Evolutionary conservation across 2,329 filamentous ascomycete species (phyloP).

Genomic region (Penicillium verrucosum): DNA sequence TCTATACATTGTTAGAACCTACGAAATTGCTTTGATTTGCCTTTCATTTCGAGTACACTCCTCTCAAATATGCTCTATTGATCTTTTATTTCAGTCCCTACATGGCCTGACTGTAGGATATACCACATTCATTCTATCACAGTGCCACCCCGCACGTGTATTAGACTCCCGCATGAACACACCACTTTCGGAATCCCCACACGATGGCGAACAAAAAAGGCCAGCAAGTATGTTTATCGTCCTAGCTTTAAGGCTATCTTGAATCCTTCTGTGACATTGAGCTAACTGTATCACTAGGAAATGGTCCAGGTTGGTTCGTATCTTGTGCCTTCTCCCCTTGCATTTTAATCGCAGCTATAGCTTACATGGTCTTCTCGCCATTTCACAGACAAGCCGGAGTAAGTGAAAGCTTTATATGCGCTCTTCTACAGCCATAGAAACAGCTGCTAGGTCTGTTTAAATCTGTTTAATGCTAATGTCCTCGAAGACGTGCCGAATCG

Average conservation of each 20-base stretch:
- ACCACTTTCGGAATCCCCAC: constrained; percentile 12
- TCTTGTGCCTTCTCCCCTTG: constrained; percentile 21
- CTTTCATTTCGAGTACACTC: not conserved
- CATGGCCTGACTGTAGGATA: constrained; percentile 17
- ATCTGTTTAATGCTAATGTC: constrained; percentile 9
- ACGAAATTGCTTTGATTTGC: not conserved
- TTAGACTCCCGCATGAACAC: constrained; percentile 17
- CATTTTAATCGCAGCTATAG: constrained; percentile 34
- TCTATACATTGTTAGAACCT: not conserved
- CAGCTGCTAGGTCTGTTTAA: not conserved
- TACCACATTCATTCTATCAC: constrained; percentile 7
- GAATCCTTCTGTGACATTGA: not conserved
- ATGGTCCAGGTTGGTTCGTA: constrained; percentile 99
- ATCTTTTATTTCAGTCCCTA: constrained; percentile 1
- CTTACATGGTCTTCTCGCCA: constrained; percentile 5
- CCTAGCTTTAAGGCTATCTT: not conserved
- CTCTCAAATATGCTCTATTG: constrained; percentile 1
- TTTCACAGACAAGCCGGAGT: constrained; percentile 24
- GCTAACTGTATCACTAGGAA: constrained; percentile 60
- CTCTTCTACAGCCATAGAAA: not conserved
- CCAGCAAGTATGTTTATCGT: constrained; percentile 59
- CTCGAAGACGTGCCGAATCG: constrained; percentile 66
- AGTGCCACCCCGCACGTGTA: constrained; percentile 22
- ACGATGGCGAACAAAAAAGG: constrained; percentile 53
- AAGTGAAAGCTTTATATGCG: constrained; percentile 7